Base-by-base conservation (phyloP, 2,329 filamentous ascomycete genomes). In the Pseudogymnoascus sp. region DNA sequence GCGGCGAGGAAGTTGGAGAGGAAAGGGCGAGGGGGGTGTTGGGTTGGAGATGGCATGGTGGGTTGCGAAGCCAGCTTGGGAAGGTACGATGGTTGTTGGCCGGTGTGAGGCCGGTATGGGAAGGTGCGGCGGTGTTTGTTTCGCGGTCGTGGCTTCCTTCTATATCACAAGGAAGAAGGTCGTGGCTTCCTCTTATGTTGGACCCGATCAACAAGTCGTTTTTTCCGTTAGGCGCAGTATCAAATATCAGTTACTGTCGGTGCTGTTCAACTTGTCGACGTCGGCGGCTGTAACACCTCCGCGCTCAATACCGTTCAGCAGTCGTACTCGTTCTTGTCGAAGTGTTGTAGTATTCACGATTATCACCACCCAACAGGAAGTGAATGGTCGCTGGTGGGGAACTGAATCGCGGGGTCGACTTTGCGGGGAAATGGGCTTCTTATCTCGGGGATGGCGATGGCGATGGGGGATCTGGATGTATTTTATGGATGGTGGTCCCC, bases 1-100 rank as follows among this genome's bases (percentile, higher is more conserved):
- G 71, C 70, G 11, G 71, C 70, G 43, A 73, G 67, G 66, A 73
- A 72, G 62, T 69, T 70, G 37, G 70, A 65, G 62, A 73, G 68
- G 66, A 73, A 73, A 21, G 72, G 71, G 31, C 72, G 61, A 59
- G 52, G 21, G n/a, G 52, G 52, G 35, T 33, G 66, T 67, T 72
- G 72, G 7, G 68, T 68, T 41, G 71, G 63, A 23, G 43, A 49
- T 2, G 43, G 43, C 67, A 72, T 71, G 21, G 58, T 66, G 52
- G 19, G 14, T 62, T 12, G 37, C 31, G 43, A 49, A 26, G 43
- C 43, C 43, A 49, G 43, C 2, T 49, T 49, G 55, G 12, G 19
- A 38, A 38, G 19, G 5, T 35, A 21, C 6, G 55, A 35, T 38
- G 55, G 29, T 35, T 35, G 29, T 35, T 49, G 21, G 23, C 43